Base-by-base conservation (phyloP, 345 rosid genomes). In the Syzygium grande region DNA sequence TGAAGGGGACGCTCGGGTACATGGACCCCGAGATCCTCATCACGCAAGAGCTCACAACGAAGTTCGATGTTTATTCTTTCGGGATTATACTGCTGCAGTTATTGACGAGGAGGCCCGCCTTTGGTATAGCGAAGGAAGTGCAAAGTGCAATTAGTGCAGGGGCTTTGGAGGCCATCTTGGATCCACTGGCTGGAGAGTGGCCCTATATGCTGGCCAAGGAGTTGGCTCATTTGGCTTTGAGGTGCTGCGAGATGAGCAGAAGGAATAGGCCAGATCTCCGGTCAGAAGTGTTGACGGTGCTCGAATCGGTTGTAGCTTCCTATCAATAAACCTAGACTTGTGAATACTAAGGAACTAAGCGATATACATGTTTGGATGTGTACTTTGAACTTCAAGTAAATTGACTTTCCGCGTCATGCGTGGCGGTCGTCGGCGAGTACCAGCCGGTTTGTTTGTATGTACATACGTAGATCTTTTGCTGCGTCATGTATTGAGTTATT, bases 21-120 rank as follows among this genome's bases (percentile, higher is more conserved):
- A 90, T 93, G 94, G 99, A 97, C 91, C 98, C 99, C 4, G 96
- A 95, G 90, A 94, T 93, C 90, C 88, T 85, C 86, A 86, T 52
- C 52, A 78, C 88, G 1, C 96, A 97, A 63, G 99, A 97, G 89
- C 94, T 96, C 61, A 93, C 97, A 38, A 91, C 96, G 4, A 94
- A 91, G 92, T 94, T 97, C 5, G 99, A 96, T 90, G 96, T 96
- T 87, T 96, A 94, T 91, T 43, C 46, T 43, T 43, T 43, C 46
- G 46, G 46, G 46, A 43, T 43, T 43, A 6, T 43, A 43, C 46
- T 43, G 46, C 46, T 43, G 46, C 46, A 43, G 46, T 43, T 43
- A 43, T 43, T 43, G 46, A 43, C 46, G 46, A 43, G 46, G 46
- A 43, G 46, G 46, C 46, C 46, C 46, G 46, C 46, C 46, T 43